Conservation (phyloP, 305 asterid genomes). For the Rubia balearica region DNA sequence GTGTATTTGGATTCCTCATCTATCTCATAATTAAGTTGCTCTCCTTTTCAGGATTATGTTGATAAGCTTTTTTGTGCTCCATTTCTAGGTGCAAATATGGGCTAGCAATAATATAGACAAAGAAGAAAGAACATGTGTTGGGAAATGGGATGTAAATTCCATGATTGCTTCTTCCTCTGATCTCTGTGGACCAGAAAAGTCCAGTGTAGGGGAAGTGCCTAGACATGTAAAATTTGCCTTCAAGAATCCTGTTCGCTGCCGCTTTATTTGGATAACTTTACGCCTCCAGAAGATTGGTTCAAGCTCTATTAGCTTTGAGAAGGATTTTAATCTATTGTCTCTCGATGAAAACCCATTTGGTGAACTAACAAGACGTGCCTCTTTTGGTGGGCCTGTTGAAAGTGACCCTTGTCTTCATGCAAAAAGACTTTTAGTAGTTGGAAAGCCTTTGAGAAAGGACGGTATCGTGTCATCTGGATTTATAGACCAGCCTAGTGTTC, state of each 20-base stretch:
- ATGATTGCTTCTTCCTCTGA: constrained; percentile 65
- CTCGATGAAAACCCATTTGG: constrained; percentile 87
- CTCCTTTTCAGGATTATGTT: background rate
- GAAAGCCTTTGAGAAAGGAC: constrained; percentile 53
- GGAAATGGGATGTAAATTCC: constrained; percentile 88
- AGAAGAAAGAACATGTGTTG: constrained; percentile 82
- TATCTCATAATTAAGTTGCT: background rate
- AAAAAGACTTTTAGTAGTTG: constrained; percentile 69
- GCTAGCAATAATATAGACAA: constrained; percentile 69
- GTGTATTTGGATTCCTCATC: background rate
- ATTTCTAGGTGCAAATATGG: constrained; percentile 84
- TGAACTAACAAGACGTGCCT: constrained; percentile 64
- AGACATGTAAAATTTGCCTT: constrained; percentile 77
- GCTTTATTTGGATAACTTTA: constrained; percentile 82
- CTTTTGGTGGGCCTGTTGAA: constrained; percentile 70
- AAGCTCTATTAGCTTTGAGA: constrained; percentile 65
- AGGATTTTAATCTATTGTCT: constrained; percentile 55
- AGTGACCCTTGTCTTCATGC: constrained; percentile 91
- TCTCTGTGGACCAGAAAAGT: constrained; percentile 71
- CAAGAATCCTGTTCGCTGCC: constrained; percentile 73
- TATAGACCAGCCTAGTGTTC: constrained; percentile 59
- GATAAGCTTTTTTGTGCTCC: constrained; percentile 19
- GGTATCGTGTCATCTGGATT: constrained; percentile 45
- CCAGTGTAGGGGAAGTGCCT: constrained; percentile 48
- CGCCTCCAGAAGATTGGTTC: constrained; percentile 71